Evolutionary conservation across 805 yeast genomes (phyloP), one percentile per base, ranked within the genome.

Genomic region (Lipomyces chichibuensis): DNA sequence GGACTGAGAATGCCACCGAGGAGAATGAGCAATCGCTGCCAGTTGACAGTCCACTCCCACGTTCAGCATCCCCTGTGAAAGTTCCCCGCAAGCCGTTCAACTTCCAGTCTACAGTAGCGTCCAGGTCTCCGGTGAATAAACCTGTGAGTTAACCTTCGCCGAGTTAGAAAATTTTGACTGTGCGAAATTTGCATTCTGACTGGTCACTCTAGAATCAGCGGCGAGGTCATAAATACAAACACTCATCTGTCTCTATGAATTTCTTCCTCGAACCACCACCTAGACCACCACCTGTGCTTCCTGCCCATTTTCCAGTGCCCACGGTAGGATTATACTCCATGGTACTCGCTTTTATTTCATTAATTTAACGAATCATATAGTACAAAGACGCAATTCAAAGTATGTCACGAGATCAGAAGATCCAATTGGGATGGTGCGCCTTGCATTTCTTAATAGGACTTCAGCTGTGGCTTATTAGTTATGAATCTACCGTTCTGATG

Each of bases 191-290:
- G 54, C 17, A 2, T 53, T 53, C 51, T 11, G 39, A 33, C 39
- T 25, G 29, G 33, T 23, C 33, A 23, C 17, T 33, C 20, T 39
- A 60, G 69, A 72, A 70, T 43, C 83, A 80, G 65, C 87, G 99
- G 81, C 87, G 93, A 72, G 99, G 99, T 6, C 99, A 94, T 78
- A 85, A 94, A 72, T 94, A 94, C 76, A 94, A 94, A 76, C 98
- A 94, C 77, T 92, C 98, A 2, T 92, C 97, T 8, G 97, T 94
- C 5, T 92, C 97, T 4, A 90, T 94, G 95, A 93, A 94, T 77
- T 84, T 94, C 76, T 94, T 95, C 76, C 97, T 91, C 77, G 98
- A 94, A 75, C 97, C 98, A 0, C 89, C 92, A 17, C 85, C 82
- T 53, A 82, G 88, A 49, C 87, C 89, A 3, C 89, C 92, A 0